Conservation (phyloP, 2,329 filamentous ascomycete genomes). For the Waltergamsia citrina region DNA sequence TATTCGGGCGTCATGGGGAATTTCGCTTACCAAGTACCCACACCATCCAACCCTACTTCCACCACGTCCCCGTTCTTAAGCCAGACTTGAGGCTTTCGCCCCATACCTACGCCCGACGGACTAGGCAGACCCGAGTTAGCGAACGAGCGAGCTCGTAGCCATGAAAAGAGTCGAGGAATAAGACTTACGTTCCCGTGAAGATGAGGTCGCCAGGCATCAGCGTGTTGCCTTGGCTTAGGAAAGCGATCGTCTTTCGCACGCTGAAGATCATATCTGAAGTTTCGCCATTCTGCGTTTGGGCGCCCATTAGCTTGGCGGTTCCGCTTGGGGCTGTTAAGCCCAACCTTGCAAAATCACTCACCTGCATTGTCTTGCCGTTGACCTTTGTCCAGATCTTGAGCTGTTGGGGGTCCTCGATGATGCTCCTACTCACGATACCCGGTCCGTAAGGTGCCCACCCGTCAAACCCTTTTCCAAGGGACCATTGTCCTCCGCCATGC, state of each 20-base stretch:
- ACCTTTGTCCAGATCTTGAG: conserved; percentile 47
- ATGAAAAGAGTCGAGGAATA: background rate
- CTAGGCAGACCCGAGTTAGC: conserved; percentile 19
- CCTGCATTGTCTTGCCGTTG: conserved; percentile 49
- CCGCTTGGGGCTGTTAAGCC: no score
- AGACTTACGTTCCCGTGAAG: conserved; percentile 52
- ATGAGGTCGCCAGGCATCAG: conserved; percentile 55
- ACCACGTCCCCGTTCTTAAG: conserved; percentile 62
- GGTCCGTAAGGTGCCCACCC: conserved; percentile 68
- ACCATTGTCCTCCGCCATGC: conserved; percentile 60
- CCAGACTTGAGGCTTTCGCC: conserved; percentile 56
- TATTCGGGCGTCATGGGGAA: background rate
- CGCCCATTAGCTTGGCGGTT: background rate
- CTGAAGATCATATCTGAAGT: conserved; percentile 56
- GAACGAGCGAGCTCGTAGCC: background rate
- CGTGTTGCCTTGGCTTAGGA: conserved; percentile 52
- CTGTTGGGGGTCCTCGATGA: conserved; percentile 48
- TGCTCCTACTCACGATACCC: conserved; percentile 50
- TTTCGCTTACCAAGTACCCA: conserved; percentile 49
- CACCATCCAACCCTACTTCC: conserved; percentile 56
- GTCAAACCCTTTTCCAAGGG: conserved; percentile 64
- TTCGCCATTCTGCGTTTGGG: conserved; percentile 30
- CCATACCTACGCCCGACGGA: conserved; percentile 63
- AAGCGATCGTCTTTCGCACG: conserved; percentile 47
- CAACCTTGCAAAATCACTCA: conserved; percentile 11